phyloP scores from a whole-genome alignment of 805 yeast genomes.

The Jamesozyma piceae region DNA sequence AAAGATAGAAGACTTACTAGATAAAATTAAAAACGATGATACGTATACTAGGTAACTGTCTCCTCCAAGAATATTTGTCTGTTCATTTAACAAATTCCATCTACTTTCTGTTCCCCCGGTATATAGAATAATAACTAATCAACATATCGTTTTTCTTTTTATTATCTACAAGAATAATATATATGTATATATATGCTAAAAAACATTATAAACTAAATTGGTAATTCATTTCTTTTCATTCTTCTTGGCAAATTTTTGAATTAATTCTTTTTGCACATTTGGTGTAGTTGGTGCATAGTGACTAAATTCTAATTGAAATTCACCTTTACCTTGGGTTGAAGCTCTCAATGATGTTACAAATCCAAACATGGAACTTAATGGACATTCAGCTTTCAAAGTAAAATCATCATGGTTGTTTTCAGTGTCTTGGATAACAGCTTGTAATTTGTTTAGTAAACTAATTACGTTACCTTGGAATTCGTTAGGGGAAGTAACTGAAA shows the following conservation, averaged over 20 bases:
- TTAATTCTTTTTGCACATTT: constrained; percentile 81
- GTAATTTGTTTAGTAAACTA: constrained; percentile 82
- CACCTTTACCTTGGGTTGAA: constrained; percentile 97
- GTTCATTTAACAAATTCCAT: too few relatives aligned
- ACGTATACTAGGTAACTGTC: constrained; percentile 16
- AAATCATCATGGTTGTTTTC: constrained; percentile 92
- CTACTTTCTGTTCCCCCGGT: not conserved
- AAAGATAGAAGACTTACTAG: constrained; percentile 66
- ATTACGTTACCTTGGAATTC: constrained; percentile 94
- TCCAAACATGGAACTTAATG: constrained; percentile 94
- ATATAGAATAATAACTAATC: not conserved
- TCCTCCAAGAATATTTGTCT: too few relatives aligned
- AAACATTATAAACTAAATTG: not conserved
- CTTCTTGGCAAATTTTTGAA: constrained; percentile 61
- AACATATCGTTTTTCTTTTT: not conserved
- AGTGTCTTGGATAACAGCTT: constrained; percentile 88
- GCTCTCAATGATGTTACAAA: constrained; percentile 94
- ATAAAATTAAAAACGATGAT: constrained; percentile 55
- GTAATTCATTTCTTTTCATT: constrained; percentile 28
- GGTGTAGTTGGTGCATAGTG: constrained; percentile 86
- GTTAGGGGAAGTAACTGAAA: constrained; percentile 84
- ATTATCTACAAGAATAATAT: constrained; percentile 5
- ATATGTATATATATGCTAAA: not conserved
- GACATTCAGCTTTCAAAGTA: constrained; percentile 87
- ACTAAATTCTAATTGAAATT: constrained; percentile 88